phyloP scores from a whole-genome alignment of 192 early-diverging fungal species.

The Rhizophagus sp. region DNA sequence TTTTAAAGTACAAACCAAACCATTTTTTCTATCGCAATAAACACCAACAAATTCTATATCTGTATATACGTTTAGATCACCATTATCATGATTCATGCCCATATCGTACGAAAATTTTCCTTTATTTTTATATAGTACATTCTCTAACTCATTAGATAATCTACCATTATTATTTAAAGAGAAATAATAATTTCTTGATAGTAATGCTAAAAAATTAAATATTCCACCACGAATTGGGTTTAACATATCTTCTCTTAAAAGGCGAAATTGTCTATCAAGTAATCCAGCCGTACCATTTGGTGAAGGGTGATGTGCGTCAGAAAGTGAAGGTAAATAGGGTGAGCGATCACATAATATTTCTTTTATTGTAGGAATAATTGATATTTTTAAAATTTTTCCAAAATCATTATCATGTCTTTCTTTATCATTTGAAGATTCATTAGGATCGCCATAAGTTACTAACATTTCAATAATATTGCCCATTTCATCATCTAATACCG shows the following conservation, averaged over 20 bases:
- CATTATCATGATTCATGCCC: background rate
- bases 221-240: slow-evolving; percentile 46
- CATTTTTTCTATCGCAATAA: slow-evolving; percentile 24
- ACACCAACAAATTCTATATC: slow-evolving; percentile 40
- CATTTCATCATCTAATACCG: slow-evolving; percentile 20
- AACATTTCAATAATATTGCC: slow-evolving; percentile 9
- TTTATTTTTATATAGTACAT: background rate
- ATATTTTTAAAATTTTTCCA: slow-evolving; percentile 44
- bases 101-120: too few species aligned
- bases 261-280: slow-evolving; percentile 60
- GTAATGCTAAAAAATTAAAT: slow-evolving; percentile 39
- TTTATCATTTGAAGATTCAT: too few species aligned
- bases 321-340: slow-evolving; percentile 47
- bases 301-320: slow-evolving; percentile 46
- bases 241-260: slow-evolving; percentile 61
- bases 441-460: slow-evolving; percentile 52
- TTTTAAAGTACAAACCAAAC: slow-evolving; percentile 26
- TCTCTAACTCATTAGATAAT: background rate
- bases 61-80: slow-evolving; percentile 42
- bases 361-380: slow-evolving; percentile 52
- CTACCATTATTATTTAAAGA: slow-evolving; percentile 19
- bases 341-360: slow-evolving; percentile 44
- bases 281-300: slow-evolving; percentile 45
- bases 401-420: too few species aligned
- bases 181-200: background rate